Base-by-base conservation (phyloP, 305 asterid genomes). In the Fraxinus ornus region DNA sequence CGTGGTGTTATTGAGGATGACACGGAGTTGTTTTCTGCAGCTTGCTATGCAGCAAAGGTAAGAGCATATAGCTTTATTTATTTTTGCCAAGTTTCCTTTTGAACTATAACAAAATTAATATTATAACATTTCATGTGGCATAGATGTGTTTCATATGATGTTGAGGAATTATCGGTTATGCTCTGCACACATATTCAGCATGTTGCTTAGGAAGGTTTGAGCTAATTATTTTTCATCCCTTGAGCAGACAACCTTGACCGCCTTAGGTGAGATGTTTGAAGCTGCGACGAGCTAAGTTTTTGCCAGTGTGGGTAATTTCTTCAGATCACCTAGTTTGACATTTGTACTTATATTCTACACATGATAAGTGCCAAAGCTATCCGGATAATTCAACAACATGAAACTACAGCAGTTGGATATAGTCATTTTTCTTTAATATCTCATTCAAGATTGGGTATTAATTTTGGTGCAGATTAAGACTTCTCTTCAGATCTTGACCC, bases 1-100 rank as follows among this genome's bases (percentile, higher is more conserved):
- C 97, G 97, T 17, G 88, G 92, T 88, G 84, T 84, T 35, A 92
- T 92, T 33, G 97, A 92, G 81, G 97, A 94, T 88, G 94, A 92
- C 49, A 36, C 82, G 0, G 93, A 94, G 88, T 78, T 91, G 82
- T 96, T 93, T 91, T 86, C 92, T 47, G 92, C 94, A 30, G 94
- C 99, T 83, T 90, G 98, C 89, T 94, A 96, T 85, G 95, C 97
- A 19, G 99, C 98, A 70, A 94, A 85, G 89, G 99, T 96, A 79
- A 83, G 94, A 75, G 57, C 60, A 76, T 83, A 70, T 47, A 39
- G 75, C 83, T 75, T 52, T 79, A 68, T 78, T 66, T 7, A 66
- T 80, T 76, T 83, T 83, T 75, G 26, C 76, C 76, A 64, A 70
- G 36, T 78, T 47, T 44, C 10, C 62, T 60, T 68, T 62, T 12